Percentiles rank a stretch among this genome's conserved stretches.
phyloP scores from a whole-genome alignment of 176 grass and related monocot genomes.

The Cocos nucifera region DNA sequence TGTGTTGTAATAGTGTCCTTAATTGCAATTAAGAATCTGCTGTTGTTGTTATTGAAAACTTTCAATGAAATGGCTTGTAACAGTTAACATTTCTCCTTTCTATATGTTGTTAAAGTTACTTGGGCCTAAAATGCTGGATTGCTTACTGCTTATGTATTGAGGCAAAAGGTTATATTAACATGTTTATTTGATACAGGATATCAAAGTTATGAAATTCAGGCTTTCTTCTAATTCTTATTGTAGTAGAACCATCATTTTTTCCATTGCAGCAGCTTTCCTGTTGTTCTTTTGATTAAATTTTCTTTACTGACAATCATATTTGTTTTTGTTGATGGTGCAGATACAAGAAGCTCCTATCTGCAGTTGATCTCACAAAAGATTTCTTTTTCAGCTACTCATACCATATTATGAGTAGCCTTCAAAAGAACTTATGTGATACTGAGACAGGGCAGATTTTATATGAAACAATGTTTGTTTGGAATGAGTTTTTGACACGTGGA shows the following conservation, averaged over 20 bases:
- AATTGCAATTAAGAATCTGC: no score
- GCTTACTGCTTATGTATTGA: background rate
- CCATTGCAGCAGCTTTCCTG: no score
- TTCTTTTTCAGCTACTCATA: slow-evolving; percentile 96
- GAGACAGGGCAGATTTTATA: slow-evolving; percentile 46
- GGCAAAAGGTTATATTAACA: background rate
- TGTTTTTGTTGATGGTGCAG: slow-evolving; percentile 34
- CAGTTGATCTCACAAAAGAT: slow-evolving; percentile 86
- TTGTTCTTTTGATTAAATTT: no score
- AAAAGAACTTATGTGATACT: slow-evolving; percentile 69
- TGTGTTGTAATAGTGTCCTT: no score
- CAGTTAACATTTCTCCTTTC: background rate
- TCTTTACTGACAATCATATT: background rate
- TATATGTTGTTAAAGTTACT: background rate
- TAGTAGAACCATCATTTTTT: no score
- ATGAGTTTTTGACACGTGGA: slow-evolving; percentile 60
- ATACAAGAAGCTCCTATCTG: slow-evolving; percentile 76
- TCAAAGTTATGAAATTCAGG: background rate
- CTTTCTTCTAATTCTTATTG: no score
- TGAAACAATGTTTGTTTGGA: slow-evolving; percentile 90
- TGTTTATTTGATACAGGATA: background rate
- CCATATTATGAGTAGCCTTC: slow-evolving; percentile 72
- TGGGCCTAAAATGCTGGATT: background rate
- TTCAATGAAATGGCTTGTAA: no score
- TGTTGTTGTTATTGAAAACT: no score